Evolutionary conservation across 352 stramenopile genomes (phyloP).

Genomic region (Albugo laibachii): DNA sequence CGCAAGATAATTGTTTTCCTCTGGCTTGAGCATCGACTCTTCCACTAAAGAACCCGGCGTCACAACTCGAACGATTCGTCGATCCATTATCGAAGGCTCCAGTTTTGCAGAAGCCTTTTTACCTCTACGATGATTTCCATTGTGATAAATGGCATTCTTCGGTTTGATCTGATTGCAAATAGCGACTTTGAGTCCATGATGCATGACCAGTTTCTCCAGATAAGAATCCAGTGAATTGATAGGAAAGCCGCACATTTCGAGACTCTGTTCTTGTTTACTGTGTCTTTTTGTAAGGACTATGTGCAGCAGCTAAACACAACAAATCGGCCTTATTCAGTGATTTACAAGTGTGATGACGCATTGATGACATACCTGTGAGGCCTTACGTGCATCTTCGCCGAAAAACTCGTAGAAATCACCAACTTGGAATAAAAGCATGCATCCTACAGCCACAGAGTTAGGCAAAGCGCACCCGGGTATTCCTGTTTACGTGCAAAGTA

Average conservation of each 20-base stretch:
- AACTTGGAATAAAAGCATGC: conserved; percentile 67
- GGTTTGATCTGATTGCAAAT: conserved; percentile 72
- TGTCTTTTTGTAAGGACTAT: conserved; percentile 42
- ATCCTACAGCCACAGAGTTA: conserved; percentile 18
- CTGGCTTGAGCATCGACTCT: conserved; percentile 51
- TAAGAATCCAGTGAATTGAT: conserved; percentile 50
- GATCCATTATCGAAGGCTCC: conserved; percentile 45
- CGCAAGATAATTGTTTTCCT: conserved; percentile 63
- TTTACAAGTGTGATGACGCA: not conserved
- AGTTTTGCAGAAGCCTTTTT: conserved; percentile 20
- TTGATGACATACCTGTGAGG: conserved; percentile 25
- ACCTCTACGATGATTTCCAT: conserved; percentile 6
- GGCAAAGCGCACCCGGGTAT: conserved; percentile 23
- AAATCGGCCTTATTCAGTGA: not conserved
- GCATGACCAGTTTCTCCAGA: conserved; percentile 69
- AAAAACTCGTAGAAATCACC: conserved; percentile 78
- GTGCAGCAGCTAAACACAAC: conserved; percentile 25
- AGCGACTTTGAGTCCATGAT: conserved; percentile 65
- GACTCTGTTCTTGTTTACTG: conserved; percentile 25
- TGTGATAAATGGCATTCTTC: not conserved
- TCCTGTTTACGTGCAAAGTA: conserved; percentile 57
- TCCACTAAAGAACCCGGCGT: conserved; percentile 56
- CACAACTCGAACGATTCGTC: conserved; percentile 55
- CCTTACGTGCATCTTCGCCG: conserved; percentile 39
- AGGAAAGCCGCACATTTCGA: conserved; percentile 67